Evolutionary conservation across 73 alveolate genomes (phyloP).

Genomic region (Paramecium tetraurelia): DNA sequence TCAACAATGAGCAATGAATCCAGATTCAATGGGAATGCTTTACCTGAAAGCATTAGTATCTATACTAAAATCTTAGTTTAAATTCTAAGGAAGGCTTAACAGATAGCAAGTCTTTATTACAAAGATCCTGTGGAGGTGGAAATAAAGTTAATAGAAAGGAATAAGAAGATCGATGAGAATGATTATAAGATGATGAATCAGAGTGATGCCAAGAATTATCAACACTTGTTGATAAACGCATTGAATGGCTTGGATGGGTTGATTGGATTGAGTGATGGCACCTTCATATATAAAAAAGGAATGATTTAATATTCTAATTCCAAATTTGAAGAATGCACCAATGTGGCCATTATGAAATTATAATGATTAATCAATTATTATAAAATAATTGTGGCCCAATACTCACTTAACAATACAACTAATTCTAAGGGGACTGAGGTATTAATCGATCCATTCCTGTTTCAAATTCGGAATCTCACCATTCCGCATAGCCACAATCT

Average conservation of each 20-base stretch:
- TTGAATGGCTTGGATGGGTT: neutral
- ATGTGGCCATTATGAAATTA: neutral
- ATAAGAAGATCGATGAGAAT: neutral
- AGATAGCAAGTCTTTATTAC: neutral
- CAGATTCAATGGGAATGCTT: neutral
- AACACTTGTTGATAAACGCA: neutral
- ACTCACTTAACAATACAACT: neutral
- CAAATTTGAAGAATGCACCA: neutral
- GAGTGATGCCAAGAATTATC: neutral
- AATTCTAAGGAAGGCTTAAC: neutral
- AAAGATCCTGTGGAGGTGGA: neutral
- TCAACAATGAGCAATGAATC: neutral
- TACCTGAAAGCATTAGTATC: neutral
- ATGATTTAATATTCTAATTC: neutral
- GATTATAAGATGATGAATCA: neutral
- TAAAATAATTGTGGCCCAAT: neutral
- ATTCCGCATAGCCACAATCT: neutral
- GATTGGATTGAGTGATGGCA: neutral
- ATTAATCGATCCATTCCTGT: constrained; percentile 4
- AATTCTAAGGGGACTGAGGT: neutral
- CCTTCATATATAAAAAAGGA: neutral
- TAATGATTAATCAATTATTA: neutral
- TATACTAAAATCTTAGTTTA: neutral
- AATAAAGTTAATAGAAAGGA: neutral
- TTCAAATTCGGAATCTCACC: neutral